phyloP scores from a whole-genome alignment of 2,329 filamentous ascomycete species.

The Lachnellula suecica region DNA sequence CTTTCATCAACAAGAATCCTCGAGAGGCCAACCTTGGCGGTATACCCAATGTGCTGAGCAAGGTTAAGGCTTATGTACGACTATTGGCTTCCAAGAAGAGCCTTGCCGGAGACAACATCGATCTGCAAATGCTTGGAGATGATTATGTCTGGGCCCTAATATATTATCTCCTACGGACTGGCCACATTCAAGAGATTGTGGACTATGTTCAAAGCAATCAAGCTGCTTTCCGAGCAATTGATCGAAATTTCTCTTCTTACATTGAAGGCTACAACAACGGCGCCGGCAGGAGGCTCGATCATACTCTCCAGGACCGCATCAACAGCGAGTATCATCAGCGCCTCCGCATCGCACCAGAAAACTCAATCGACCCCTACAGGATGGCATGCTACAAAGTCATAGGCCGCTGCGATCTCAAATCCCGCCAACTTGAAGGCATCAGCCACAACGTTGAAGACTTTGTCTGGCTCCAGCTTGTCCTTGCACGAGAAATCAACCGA shows the following conservation, averaged over 20 bases:
- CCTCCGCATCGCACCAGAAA: constrained; percentile 78
- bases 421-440: constrained; percentile 62
- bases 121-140: constrained; percentile 75
- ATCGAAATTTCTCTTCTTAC: constrained; percentile 86
- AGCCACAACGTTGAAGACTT: constrained; percentile 63
- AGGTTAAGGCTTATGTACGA: constrained; percentile 89
- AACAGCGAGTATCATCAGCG: constrained; percentile 87
- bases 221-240: constrained; percentile 82
- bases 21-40: constrained; percentile 88
- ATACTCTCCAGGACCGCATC: constrained; percentile 82
- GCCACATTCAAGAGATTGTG: constrained; percentile 79
- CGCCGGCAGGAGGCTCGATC: constrained; percentile 72
- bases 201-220: constrained; percentile 81
- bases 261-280: constrained; percentile 80
- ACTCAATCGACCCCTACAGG: constrained; percentile 88
- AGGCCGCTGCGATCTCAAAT: constrained; percentile 70
- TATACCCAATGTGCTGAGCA: constrained; percentile 82
- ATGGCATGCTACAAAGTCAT: constrained; percentile 99
- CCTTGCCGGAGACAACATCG: constrained; percentile 75
- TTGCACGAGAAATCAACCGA: constrained; percentile 64
- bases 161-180: constrained; percentile 86
- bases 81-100: constrained; percentile 79
- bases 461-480: constrained; percentile 71
- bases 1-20: constrained; percentile 76
- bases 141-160: constrained; percentile 94